A percentile compares a stretch with the other conserved stretches of the same genome.
phyloP scores from a whole-genome alignment of 495 filamentous ascomycete genomes.

The Penicillium parvum region DNA sequence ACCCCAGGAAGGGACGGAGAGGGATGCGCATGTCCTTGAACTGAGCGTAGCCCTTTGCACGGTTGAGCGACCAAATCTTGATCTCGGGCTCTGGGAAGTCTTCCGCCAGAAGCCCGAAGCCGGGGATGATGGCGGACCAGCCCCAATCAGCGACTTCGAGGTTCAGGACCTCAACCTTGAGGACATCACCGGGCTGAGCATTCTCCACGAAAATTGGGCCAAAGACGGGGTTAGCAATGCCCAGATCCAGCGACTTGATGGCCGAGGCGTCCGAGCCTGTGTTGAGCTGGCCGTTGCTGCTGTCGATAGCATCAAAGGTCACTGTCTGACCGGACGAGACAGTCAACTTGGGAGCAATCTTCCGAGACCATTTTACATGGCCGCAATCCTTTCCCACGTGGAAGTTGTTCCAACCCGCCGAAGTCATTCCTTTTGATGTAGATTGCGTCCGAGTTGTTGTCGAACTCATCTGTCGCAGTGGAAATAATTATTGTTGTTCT shows the following conservation, averaged over 20 bases:
- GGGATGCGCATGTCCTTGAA: slow-evolving; percentile 45
- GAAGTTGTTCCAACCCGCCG: slow-evolving; percentile 25
- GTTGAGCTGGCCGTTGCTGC: slow-evolving; percentile 48
- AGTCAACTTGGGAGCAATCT: slow-evolving; percentile 41
- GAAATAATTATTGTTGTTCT: too few relatives aligned
- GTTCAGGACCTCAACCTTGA: slow-evolving; percentile 43
- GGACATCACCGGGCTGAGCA: slow-evolving; percentile 46
- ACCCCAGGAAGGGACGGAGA: slow-evolving; percentile 46
- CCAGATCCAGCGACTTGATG: slow-evolving; percentile 40
- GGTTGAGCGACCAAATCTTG: slow-evolving; percentile 46
- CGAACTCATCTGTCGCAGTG: slow-evolving; percentile 11
- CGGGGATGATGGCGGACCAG: slow-evolving; percentile 48
- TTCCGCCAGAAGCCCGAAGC: slow-evolving; percentile 46
- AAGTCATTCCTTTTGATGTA: slow-evolving; percentile 19
- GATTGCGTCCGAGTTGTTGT: slow-evolving; percentile 20
- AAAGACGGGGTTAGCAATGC: slow-evolving; percentile 43
- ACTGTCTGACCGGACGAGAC: slow-evolving; percentile 42
- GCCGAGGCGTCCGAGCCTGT: slow-evolving; percentile 32
- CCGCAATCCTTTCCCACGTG: slow-evolving; percentile 38
- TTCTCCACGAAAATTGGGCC: slow-evolving; percentile 44
- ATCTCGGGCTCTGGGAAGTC: slow-evolving; percentile 41
- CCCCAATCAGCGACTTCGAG: slow-evolving; percentile 44
- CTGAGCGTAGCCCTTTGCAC: slow-evolving; percentile 32
- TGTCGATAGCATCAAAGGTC: slow-evolving; percentile 47
- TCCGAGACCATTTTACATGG: slow-evolving; percentile 47